Base-by-base conservation (phyloP, 495 filamentous ascomycete species). In the Aspergillus kassunensis region DNA sequence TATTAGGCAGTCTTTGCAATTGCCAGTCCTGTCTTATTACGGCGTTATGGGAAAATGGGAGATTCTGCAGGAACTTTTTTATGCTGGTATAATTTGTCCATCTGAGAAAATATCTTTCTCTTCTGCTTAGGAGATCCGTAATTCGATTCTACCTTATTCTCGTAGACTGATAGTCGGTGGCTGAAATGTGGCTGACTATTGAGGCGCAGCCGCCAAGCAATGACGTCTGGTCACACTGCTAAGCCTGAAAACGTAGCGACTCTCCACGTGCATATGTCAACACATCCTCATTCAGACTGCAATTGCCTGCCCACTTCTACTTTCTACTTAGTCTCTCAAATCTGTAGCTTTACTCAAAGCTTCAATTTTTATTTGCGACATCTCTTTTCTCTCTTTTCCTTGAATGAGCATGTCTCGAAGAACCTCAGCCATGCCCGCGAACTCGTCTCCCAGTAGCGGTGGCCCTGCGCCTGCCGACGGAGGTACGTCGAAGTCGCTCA, bases 41-140 rank as follows among this genome's bases (percentile, higher is more conserved):
- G 73, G 73, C 73, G 73, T 76, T 75, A 65, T 70, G 71, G 73
- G 71, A 72, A 75, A 64, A 64, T 55, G 71, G 73, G 69, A 72
- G 69, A 69, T 72, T 60, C 65, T 72, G 59, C 69, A 71, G 67
- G 69, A 71, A 71, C 54, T 64, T 63, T 61, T 67, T 62, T 61
- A 66, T 66, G 51, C 56, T 47, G 49, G 54, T 66, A 61, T 42
- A 53, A 69, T 68, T 57, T 71, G 69, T 66, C 66, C 65, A 68
- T 62, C 64, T 66, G 40, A 60, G 56, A 60, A 69, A 62, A 53
- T 36, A 18, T 20, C 20, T 9, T 49, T 25, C 9, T 27, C 18
- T 49, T 15, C 9, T 11, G 29, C 11, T 31, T 30, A 27, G 27
- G 21, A n/a, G 25, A 20, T 39, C 19, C 18, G 39, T 39, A 51